Percentiles rank a stretch among this genome's conserved stretches.
Conservation (phyloP, 73 alveolate species). For the Symbiodinium natans region DNA sequence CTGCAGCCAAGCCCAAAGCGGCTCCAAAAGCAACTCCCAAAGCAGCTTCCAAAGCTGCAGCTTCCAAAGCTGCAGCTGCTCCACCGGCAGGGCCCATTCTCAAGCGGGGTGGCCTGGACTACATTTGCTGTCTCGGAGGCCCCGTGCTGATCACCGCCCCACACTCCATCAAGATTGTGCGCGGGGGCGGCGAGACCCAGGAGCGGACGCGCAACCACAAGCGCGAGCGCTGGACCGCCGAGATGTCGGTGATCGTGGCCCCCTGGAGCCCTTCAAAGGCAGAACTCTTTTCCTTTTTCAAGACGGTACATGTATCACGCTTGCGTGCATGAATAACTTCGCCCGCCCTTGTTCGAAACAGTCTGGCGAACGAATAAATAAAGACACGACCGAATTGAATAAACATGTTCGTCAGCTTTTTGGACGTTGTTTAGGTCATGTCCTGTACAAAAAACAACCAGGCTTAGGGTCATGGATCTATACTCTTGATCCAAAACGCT, state of each 20-base stretch:
- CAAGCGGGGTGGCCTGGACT: slow-evolving; percentile 24
- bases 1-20: not conserved
- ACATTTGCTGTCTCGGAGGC: slow-evolving; percentile 9
- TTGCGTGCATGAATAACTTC: too few relatives aligned
- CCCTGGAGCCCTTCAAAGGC: too few relatives aligned
- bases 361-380: too few relatives aligned
- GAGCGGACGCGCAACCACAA: slow-evolving; percentile 30
- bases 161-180: slow-evolving; percentile 27
- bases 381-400: too few relatives aligned
- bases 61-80: not conserved
- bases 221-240: slow-evolving; percentile 47
- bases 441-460: too few relatives aligned
- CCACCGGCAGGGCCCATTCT: slow-evolving; percentile 20
- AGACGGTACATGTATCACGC: too few relatives aligned
- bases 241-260: slow-evolving; percentile 23
- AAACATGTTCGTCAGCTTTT: too few relatives aligned
- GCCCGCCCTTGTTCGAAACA: too few relatives aligned
- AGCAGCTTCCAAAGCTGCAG: not conserved
- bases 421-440: too few relatives aligned
- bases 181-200: slow-evolving; percentile 42
- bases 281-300: too few relatives aligned
- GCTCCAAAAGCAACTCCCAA: not conserved
- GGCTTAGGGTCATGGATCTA: too few relatives aligned
- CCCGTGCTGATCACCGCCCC: slow-evolving; percentile 32
- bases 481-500: too few relatives aligned